Evolutionary conservation across 768 basidiomycete genomes (phyloP).

Genomic region (Coprinopsis sp.): DNA sequence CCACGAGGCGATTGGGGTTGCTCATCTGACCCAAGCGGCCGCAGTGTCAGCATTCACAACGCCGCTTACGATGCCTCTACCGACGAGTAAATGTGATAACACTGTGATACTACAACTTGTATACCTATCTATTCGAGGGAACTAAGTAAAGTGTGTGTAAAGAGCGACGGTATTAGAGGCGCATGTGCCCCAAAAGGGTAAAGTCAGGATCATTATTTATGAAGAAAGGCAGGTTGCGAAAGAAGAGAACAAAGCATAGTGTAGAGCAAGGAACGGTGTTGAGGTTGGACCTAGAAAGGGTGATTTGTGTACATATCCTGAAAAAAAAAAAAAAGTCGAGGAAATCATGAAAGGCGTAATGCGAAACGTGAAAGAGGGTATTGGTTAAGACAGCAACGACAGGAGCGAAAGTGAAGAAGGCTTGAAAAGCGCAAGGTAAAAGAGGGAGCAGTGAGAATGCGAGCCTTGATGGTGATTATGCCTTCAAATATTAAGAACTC

Average conservation of each 20-base stretch:
- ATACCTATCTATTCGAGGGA: slow-evolving; percentile 7
- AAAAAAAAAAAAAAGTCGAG: slow-evolving; percentile 1
- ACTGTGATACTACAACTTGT: slow-evolving; percentile 15
- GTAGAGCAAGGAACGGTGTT: neutral
- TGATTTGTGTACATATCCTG: neutral
- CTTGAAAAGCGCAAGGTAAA: slow-evolving; percentile 1
- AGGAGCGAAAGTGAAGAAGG: slow-evolving; percentile 12
- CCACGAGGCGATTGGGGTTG: slow-evolving; percentile 98
- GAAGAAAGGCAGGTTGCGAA: neutral
- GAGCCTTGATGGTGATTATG: slow-evolving; percentile 17
- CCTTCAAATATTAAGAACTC: slow-evolving; percentile 23
- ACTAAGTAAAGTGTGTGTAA: slow-evolving; percentile 6
- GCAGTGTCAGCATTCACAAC: slow-evolving; percentile 94
- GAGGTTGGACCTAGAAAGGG: slow-evolving; percentile 1
- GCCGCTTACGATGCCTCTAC: slow-evolving; percentile 64
- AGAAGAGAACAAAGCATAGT: slow-evolving; percentile 1
- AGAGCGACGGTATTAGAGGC: neutral
- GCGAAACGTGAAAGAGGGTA: slow-evolving; percentile 9
- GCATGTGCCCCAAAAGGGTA: neutral
- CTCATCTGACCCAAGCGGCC: slow-evolving; percentile 87
- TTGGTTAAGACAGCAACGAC: slow-evolving; percentile 19
- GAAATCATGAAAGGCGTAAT: slow-evolving; percentile 4
- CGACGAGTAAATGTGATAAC: slow-evolving; percentile 22
- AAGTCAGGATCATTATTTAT: neutral
- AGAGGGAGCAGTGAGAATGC: slow-evolving; percentile 22